These are phyloP conservation scores for Cyclotella cryptica DNA, from an alignment of 108 stramenopile genomes.

Conservation along the genomic window DNA sequence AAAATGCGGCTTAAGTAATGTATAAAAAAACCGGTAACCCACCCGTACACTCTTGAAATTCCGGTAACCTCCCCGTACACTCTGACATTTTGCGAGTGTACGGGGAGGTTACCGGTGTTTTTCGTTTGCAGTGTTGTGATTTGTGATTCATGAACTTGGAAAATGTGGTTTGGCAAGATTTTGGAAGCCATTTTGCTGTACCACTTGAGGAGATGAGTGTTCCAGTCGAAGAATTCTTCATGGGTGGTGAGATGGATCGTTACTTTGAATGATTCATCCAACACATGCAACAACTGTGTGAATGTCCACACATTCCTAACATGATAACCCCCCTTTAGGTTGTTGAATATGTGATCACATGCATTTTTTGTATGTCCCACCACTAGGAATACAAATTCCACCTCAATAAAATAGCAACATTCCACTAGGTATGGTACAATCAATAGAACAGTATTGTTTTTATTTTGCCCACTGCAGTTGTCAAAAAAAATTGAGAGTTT, in stretches of 20 bases:
- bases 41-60: too few relatives aligned
- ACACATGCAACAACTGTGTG: neutral
- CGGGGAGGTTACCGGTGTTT: too few relatives aligned
- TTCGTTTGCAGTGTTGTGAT: too few relatives aligned
- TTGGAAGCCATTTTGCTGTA: neutral
- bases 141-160: neutral
- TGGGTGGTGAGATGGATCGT: neutral
- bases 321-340: neutral
- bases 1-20: too few relatives aligned
- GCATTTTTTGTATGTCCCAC: neutral
- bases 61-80: too few relatives aligned
- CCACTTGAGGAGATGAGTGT: neutral
- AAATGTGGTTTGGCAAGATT: neutral
- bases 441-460: neutral
- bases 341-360: neutral
- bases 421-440: neutral
- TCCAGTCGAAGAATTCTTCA: neutral
- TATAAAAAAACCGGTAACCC: too few relatives aligned
- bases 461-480: constrained; percentile 5
- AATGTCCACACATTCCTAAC: neutral
- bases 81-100: too few relatives aligned
- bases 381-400: neutral
- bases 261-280: neutral
- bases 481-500: neutral
- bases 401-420: neutral